Evolutionary conservation across 1,284 basidiomycete species (phyloP).

Genomic region (Spongiforma sp.): DNA sequence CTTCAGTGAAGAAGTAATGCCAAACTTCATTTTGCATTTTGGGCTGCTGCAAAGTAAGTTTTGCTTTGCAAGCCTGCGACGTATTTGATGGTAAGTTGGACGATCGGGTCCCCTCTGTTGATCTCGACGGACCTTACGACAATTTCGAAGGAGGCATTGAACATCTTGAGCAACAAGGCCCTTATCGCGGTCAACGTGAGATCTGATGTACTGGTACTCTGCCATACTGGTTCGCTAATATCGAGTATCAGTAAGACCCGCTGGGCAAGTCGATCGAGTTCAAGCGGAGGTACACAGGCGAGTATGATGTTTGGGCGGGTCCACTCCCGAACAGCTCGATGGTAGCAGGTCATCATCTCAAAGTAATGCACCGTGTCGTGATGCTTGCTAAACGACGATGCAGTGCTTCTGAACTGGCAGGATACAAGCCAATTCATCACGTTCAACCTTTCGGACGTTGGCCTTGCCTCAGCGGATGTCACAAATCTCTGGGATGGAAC

Average conservation of each 20-base stretch:
- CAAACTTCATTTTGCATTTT: slow-evolving; percentile 49
- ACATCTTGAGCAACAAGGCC: slow-evolving; percentile 10
- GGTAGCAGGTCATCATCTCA: slow-evolving; percentile 49
- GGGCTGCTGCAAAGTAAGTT: slow-evolving; percentile 32
- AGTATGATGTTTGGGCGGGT: slow-evolving; percentile 56
- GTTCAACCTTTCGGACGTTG: slow-evolving; percentile 14
- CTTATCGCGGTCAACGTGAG: slow-evolving; percentile 17
- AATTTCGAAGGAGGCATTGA: slow-evolving; percentile 2
- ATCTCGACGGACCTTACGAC: slow-evolving; percentile 16
- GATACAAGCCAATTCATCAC: slow-evolving; percentile 3
- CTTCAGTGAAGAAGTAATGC: slow-evolving; percentile 9
- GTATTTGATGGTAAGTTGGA: background rate
- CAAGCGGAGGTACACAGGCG: slow-evolving; percentile 53
- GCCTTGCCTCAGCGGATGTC: slow-evolving; percentile 10
- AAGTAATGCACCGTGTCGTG: too few relatives aligned
- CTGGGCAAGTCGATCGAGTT: slow-evolving; percentile 53
- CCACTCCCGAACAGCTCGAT: slow-evolving; percentile 54
- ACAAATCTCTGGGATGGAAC: slow-evolving; percentile 7
- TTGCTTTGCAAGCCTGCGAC: too few relatives aligned
- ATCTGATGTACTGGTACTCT: background rate
- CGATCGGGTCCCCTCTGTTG: slow-evolving; percentile 14
- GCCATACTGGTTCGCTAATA: background rate
- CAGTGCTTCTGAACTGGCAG: slow-evolving; percentile 17
- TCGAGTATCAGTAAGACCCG: slow-evolving; percentile 48
- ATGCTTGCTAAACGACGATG: too few relatives aligned